Percentiles rank a stretch among this genome's conserved stretches.
These are phyloP conservation scores for Neurospora cerealis DNA, from an alignment of 495 filamentous ascomycete species.

Conservation along the genomic window DNA sequence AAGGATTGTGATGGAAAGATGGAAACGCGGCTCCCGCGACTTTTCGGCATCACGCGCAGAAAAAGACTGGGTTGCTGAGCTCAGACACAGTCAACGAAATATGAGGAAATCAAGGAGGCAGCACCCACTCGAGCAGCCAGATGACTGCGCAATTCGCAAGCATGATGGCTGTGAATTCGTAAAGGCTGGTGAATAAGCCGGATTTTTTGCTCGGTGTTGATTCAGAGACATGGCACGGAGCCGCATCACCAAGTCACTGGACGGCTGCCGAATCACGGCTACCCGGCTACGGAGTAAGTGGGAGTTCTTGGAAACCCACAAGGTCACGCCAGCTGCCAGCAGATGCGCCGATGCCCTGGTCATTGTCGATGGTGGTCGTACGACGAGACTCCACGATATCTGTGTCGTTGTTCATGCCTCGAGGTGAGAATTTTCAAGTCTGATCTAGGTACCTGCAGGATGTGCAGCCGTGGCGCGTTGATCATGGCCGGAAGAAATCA, in stretches of 20 bases:
- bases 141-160: not conserved
- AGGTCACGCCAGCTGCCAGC: not conserved
- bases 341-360: not conserved
- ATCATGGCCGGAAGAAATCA: not conserved
- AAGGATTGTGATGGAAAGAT: not conserved
- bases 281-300: not conserved
- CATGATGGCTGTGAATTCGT: not conserved
- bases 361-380: not conserved
- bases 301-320: not conserved
- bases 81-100: not conserved
- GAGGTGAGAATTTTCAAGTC: not conserved
- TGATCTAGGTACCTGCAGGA: constrained; percentile 11
- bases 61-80: not conserved
- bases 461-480: constrained; percentile 7
- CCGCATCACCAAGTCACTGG: not conserved
- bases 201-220: not conserved
- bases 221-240: not conserved
- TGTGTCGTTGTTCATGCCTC: not conserved
- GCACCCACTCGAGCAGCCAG: not conserved
- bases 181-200: not conserved
- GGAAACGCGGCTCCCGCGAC: not conserved
- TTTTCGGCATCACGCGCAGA: not conserved
- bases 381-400: not conserved
- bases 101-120: not conserved
- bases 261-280: not conserved